Percentiles rank a stretch among this genome's conserved stretches.
These are phyloP conservation scores for Aegilops sharonensis DNA, from an alignment of 176 grass and related monocot genomes.

Conservation along the genomic window DNA sequence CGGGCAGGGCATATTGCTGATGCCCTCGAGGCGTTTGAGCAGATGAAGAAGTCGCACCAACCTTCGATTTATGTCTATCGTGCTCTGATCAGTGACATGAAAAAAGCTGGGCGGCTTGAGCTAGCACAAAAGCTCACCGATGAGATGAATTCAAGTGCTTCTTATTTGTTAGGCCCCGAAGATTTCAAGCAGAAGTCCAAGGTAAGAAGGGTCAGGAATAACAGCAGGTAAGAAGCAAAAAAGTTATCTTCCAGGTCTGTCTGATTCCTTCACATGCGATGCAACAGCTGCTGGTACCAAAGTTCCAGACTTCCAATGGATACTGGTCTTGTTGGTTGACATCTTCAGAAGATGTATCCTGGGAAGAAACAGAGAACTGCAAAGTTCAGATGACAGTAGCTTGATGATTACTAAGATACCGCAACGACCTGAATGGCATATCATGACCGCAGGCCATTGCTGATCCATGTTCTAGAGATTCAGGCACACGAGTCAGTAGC, in stretches of 20 bases:
- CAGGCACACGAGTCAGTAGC: not conserved
- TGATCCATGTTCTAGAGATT: not conserved
- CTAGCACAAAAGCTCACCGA: slow-evolving; percentile 56
- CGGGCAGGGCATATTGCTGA: slow-evolving; percentile 58
- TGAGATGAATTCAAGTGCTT: slow-evolving; percentile 62
- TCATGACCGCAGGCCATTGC: not conserved
- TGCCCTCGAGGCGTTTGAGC: slow-evolving; percentile 54
- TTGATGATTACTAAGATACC: not conserved
- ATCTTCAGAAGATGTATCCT: not conserved
- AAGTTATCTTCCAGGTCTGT: not conserved
- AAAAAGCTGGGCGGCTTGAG: slow-evolving; percentile 54
- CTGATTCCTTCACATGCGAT: not conserved
- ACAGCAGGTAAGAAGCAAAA: slow-evolving; percentile 14
- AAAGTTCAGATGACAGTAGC: not conserved
- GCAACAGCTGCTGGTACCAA: not conserved
- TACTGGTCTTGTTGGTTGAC: not conserved
- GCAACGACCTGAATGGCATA: not conserved
- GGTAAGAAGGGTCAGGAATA: slow-evolving; percentile 28
- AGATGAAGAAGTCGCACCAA: slow-evolving; percentile 61
- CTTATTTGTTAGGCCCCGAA: slow-evolving; percentile 57
- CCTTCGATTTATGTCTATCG: slow-evolving; percentile 85
- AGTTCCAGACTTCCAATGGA: not conserved
- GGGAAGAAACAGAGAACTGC: not conserved
- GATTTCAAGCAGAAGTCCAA: slow-evolving; percentile 56
- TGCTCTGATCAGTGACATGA: slow-evolving; percentile 64